Evolutionary conservation across 2,329 filamentous ascomycete species (phyloP), one percentile per base, ranked within the genome.

Genomic region (Rutstroemia sp.): DNA sequence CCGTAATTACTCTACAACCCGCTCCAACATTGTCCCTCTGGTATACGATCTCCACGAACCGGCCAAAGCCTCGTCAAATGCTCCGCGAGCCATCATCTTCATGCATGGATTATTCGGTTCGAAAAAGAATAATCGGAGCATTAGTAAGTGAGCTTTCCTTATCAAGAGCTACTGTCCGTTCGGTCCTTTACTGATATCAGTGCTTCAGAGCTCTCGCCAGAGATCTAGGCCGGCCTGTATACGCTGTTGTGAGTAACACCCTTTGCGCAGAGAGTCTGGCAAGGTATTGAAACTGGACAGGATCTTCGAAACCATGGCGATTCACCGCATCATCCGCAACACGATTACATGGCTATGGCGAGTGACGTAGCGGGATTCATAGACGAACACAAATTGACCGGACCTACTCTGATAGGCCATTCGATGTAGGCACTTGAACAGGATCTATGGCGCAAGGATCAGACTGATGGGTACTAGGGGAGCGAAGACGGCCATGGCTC

Each of bases 281-380:
- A 12, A 45, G n/a, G 12, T 16, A 19, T 57, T 48, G 45, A 45
- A n/a, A 38, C 39, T 17, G 42, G 56, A 49, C 60, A 91, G 87
- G 92, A 97, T 70, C 80, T 96, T 17, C 83, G 92, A 64, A 97
- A 97, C 69, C 92, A 97, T 75, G 92, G 92, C 66, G 87, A 95
- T 41, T 95, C 90, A 1, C 88, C 90, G 1, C 92, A 96, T 72
- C 71, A 83, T 51, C 73, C 77, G 0, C 76, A 76, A 1, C 94
- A 97, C 71, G 86, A 92, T 73, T 97, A 97, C 71, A 71, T 73
- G 1, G 79, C 83, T 46, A 91, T 97, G 81, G 89, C 92, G 4
- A 81, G 85, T 62, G 92, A 97, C 65, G 84, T 96, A 10, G 82
- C 86, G 54, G 76, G 79, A 46, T 97, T 97, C 70, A 86, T 97